Conservation (phyloP, 2,329 filamentous ascomycete species). For the Fusarium tricinctum region DNA sequence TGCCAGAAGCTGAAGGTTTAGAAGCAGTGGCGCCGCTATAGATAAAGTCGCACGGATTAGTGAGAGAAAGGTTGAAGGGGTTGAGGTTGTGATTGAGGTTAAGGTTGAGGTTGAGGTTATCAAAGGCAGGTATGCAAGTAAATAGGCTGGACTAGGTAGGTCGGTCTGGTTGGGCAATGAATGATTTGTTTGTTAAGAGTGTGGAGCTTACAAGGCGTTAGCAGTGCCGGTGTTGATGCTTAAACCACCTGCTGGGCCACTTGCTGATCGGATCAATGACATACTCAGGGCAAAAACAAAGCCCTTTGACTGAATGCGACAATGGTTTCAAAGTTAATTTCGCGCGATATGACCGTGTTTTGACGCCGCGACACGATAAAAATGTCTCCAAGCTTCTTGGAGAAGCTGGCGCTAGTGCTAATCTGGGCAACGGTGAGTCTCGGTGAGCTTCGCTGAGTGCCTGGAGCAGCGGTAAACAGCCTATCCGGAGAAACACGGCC, state of each 20-base stretch:
- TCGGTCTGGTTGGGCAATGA: constrained; percentile 30
- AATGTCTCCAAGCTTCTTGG: constrained; percentile 36
- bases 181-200: constrained; percentile 43
- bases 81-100: background rate
- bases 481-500: constrained; percentile 51
- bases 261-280: constrained; percentile 69
- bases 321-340: constrained; percentile 39
- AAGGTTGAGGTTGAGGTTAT: background rate
- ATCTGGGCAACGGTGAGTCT: constrained; percentile 24
- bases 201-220: constrained; percentile 61
- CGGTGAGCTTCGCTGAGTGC: constrained; percentile 36
- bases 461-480: constrained; percentile 8
- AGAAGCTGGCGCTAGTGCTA: constrained; percentile 44
- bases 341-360: constrained; percentile 40
- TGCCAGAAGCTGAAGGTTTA: constrained; percentile 54
- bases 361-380: constrained; percentile 36
- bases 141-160: constrained; percentile 20
- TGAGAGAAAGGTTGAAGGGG: constrained; percentile 19
- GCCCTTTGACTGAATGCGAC: constrained; percentile 38
- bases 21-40: constrained; percentile 48
- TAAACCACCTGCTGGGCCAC: constrained; percentile 71
- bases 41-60: constrained; percentile 32
- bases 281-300: constrained; percentile 52
- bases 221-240: constrained; percentile 75
- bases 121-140: constrained; percentile 12